A percentile compares a stretch with the other conserved stretches of the same genome.
phyloP scores from a whole-genome alignment of 345 rosid species.

The Reutealis trisperma region DNA sequence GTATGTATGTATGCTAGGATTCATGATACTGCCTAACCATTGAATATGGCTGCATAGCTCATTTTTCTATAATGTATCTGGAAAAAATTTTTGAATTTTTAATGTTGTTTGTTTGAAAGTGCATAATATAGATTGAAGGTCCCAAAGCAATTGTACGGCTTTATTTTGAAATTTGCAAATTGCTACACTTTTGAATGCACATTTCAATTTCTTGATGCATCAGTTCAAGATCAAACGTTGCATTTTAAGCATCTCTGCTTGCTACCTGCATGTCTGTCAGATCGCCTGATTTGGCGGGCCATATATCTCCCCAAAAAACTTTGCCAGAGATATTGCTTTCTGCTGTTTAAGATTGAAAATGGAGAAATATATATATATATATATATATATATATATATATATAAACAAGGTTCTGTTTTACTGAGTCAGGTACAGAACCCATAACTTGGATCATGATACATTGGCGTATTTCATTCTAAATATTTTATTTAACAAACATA shows the following conservation, averaged over 20 bases:
- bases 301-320: no score
- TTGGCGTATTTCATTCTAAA: neutral
- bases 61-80: neutral
- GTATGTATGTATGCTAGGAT: neutral
- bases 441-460: neutral
- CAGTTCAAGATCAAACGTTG: neutral
- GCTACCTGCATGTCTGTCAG: neutral
- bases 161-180: no score
- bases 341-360: no score
- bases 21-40: neutral
- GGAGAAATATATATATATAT: no score
- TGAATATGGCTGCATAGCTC: neutral
- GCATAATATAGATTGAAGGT: neutral
- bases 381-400: no score
- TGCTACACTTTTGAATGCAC: no score
- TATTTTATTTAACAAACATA: neutral
- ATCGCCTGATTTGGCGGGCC: no score
- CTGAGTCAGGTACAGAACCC: no score
- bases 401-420: no score
- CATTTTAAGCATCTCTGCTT: neutral
- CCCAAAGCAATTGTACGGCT: neutral
- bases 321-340: no score
- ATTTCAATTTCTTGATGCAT: neutral
- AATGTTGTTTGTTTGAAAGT: neutral
- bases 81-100: neutral